Percentiles rank a stretch among this genome's conserved stretches.
Conservation (phyloP, 1,284 basidiomycete species). For the Fomes fomentarius region DNA sequence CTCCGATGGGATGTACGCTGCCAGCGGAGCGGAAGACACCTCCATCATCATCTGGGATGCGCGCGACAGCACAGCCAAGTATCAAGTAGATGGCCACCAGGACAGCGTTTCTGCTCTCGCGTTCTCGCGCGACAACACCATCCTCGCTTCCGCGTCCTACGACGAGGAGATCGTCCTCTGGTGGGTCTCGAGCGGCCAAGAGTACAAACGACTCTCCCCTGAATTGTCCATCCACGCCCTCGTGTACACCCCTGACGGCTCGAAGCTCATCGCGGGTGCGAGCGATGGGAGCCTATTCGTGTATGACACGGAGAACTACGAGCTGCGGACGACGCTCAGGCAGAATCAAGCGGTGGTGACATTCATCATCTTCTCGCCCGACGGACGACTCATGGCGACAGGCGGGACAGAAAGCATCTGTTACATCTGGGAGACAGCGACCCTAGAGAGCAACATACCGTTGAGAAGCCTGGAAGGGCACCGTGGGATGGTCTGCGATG, state of each 20-base stretch:
- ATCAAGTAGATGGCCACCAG: constrained; percentile 8
- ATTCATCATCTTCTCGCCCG: constrained; percentile 28
- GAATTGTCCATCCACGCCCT: constrained; percentile 18
- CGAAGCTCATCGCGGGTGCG: constrained; percentile 26
- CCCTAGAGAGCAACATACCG: not conserved
- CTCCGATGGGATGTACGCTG: constrained; percentile 20
- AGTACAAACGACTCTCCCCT: constrained; percentile 2
- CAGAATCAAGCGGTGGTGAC: constrained; percentile 21
- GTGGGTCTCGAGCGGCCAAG: not conserved
- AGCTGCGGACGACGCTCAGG: not conserved
- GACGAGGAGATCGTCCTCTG: constrained; percentile 14
- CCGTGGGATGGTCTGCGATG: constrained; percentile 17
- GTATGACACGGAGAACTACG: constrained; percentile 25
- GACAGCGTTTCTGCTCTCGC: constrained; percentile 19
- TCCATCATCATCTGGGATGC: constrained; percentile 30
- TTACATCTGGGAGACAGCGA: not conserved
- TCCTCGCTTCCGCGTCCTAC: constrained; percentile 22
- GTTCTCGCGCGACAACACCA: constrained; percentile 25
- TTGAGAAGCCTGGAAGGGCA: constrained; percentile 16
- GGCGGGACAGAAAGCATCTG: constrained; percentile 22
- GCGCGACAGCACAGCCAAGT: not conserved
- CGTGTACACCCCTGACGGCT: constrained; percentile 29
- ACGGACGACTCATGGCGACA: constrained; percentile 22
- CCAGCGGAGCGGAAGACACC: constrained; percentile 27
- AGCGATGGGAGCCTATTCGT: constrained; percentile 24